A percentile compares a stretch with the other conserved stretches of the same genome.
Conservation (phyloP, 1,284 basidiomycete species). For the Neonothopanus nambi region DNA sequence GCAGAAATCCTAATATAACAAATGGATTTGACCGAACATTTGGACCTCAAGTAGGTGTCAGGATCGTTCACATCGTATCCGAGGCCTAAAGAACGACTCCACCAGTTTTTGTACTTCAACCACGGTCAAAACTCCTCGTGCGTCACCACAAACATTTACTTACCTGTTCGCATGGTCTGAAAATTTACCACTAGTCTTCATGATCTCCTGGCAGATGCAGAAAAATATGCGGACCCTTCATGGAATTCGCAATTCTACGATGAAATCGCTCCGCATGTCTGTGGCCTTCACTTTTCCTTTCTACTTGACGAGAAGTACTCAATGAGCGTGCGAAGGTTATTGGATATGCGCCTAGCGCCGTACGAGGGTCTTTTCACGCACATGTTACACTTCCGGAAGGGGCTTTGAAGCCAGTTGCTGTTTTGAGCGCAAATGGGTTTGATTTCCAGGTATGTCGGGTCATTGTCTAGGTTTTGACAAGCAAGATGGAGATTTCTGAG, state of each 20-base stretch:
- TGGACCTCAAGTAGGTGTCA: constrained; percentile 25
- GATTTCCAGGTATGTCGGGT: constrained; percentile 24
- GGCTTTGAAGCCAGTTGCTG: constrained; percentile 22
- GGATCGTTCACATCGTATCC: too few relatives aligned
- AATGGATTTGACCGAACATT: constrained; percentile 31
- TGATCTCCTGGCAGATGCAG: constrained; percentile 23
- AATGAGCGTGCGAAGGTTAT: constrained; percentile 17
- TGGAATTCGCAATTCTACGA: constrained; percentile 32
- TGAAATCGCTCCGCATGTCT: constrained; percentile 24
- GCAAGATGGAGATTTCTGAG: too few relatives aligned
- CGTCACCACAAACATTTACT: not conserved
- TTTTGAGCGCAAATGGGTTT: constrained; percentile 26
- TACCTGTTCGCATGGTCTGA: not conserved
- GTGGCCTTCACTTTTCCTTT: not conserved
- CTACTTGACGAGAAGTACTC: not conserved
- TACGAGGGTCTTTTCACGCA: constrained; percentile 21
- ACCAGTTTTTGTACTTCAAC: constrained; percentile 28
- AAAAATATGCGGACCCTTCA: constrained; percentile 24
- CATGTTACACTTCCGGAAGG: constrained; percentile 21
- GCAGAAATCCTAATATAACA: constrained; percentile 27
- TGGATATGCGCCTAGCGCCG: constrained; percentile 18
- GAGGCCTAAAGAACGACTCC: too few relatives aligned
- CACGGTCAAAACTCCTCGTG: constrained; percentile 13
- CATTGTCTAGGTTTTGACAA: too few relatives aligned
- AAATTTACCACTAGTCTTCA: constrained; percentile 8